Evolutionary conservation across 1,139 yeast genomes (phyloP).

Genomic region (Candida sp.): DNA sequence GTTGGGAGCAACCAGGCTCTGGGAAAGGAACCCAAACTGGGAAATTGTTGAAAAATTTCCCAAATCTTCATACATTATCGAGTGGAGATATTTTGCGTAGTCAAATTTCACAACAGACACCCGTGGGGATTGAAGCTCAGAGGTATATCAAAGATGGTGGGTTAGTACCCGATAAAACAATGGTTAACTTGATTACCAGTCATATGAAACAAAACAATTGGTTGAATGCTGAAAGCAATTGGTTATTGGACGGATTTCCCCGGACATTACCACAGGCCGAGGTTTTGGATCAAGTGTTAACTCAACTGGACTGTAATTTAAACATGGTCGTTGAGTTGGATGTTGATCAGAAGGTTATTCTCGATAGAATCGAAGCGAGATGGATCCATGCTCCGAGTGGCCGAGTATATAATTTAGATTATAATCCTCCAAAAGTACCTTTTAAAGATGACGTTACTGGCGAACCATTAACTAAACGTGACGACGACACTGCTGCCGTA

Average conservation of each 20-base stretch:
- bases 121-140: constrained; percentile 58
- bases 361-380: constrained; percentile 79
- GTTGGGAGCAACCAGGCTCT: constrained; percentile 89
- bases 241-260: constrained; percentile 93
- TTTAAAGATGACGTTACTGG: constrained; percentile 89
- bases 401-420: constrained; percentile 78
- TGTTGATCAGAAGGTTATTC: constrained; percentile 76
- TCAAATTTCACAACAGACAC: constrained; percentile 56
- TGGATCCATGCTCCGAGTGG: constrained; percentile 87
- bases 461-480: constrained; percentile 72
- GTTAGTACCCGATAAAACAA: constrained; percentile 68
- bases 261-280: constrained; percentile 73
- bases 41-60: constrained; percentile 53
- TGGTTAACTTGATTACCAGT: constrained; percentile 55
- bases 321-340: constrained; percentile 80
- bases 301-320: constrained; percentile 34
- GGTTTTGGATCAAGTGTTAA: constrained; percentile 48
- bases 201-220: constrained; percentile 46
- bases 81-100: constrained; percentile 81
- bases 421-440: constrained; percentile 83
- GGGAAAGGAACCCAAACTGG: constrained; percentile 92
- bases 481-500: constrained; percentile 74
- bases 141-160: constrained; percentile 57
- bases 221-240: constrained; percentile 46
- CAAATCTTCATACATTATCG: constrained; percentile 54